Conservation (phyloP, 257 asterid genomes). For the Solanum virginianum region DNA sequence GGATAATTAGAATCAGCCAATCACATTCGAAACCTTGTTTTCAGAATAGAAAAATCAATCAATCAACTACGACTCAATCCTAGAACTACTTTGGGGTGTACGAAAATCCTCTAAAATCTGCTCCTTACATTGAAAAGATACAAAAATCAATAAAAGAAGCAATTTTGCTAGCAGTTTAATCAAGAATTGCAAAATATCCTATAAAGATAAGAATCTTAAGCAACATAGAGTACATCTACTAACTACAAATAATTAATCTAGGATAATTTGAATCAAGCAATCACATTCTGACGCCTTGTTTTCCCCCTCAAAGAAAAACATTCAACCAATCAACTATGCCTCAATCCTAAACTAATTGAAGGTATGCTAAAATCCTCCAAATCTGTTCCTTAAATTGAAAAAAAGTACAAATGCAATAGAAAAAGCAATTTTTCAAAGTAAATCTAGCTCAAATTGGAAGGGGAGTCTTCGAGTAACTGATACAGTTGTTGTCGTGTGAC, state of each 20-base stretch:
- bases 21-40: neutral
- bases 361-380: neutral
- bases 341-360: neutral
- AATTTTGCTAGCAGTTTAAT: too few relatives aligned
- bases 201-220: too few relatives aligned
- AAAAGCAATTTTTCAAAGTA: neutral
- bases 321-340: neutral
- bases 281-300: too few relatives aligned
- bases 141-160: neutral
- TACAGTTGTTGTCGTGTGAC: too few relatives aligned
- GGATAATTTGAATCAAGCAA: too few relatives aligned
- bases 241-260: too few relatives aligned
- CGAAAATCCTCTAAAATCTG: neutral
- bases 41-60: neutral
- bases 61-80: neutral
- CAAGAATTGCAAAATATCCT: too few relatives aligned
- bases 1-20: neutral
- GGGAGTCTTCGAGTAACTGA: too few relatives aligned
- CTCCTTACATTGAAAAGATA: neutral
- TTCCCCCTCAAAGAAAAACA: too few relatives aligned
- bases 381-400: neutral
- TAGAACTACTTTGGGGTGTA: neutral
- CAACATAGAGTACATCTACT: too few relatives aligned
- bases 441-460: too few relatives aligned
- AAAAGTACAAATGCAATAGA: too few relatives aligned